Evolutionary conservation across 441 rosid genomes (phyloP), one percentile per base, ranked within the genome.

Genomic region (Gossypium laxum): DNA sequence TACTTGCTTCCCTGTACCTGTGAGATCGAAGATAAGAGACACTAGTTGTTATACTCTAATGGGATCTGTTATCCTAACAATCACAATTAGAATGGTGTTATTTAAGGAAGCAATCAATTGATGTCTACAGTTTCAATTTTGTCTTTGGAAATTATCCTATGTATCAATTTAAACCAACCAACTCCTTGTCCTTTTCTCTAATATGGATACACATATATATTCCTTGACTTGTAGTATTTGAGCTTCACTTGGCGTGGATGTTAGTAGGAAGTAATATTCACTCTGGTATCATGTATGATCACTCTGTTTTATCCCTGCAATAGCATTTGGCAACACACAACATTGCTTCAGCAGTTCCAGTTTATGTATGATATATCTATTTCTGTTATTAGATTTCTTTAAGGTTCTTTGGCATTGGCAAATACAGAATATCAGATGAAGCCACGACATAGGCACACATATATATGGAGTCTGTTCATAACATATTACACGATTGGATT

Each of bases 331-430:
- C 28, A 8, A 38, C 50, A n/a, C 28, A 19, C 30, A 63, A 4
- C 52, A 41, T 38, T 43, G 11, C 18, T 43, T 21, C 55, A 45
- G 34, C 69, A 21, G 47, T 21, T 64, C 55, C 34, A 43, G 52
- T 65, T 21, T 47, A 22, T 5, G 21, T 21, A 38, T 63, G 26
- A 19, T 41, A 11, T 19, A n/a, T 65, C 55, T 22, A n/a, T 65
- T 21, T 22, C 69, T 43, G 38, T 12, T 2, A 15, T 43, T 41
- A 18, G 26, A 38, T 22, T 63, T 12, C 17, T 63, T 63, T 19
- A 22, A 64, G 69, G 54, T 64, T 43, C 18, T 43, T 17, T 63
- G 68, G 52, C 32, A 63, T 63, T 24, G 69, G 32, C 18, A 41
- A 22, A n/a, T 22, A 30, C n/a, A 12, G 18, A 41, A 22, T 6